phyloP scores from a whole-genome alignment of 176 grass and related monocot species.

The Panicum miliaceum region DNA sequence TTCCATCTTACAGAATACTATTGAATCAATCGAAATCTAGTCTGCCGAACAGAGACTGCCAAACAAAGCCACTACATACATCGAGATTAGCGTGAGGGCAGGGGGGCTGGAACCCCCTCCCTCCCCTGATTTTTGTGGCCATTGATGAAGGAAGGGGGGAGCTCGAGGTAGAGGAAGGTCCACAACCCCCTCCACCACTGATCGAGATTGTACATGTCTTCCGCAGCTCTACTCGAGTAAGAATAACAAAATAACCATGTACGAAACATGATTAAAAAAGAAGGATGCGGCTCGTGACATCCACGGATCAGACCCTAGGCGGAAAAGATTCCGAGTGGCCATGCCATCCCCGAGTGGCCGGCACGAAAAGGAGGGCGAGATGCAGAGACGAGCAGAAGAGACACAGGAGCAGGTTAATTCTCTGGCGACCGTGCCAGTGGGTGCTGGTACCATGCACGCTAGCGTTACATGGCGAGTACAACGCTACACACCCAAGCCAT shows the following conservation, averaged over 20 bases:
- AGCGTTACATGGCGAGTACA: not conserved
- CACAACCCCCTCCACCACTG: too few species aligned
- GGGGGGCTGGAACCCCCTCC: too few species aligned
- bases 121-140: too few species aligned
- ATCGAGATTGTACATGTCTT: not conserved
- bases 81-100: too few species aligned
- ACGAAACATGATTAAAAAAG: not conserved
- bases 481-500: not conserved
- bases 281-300: not conserved
- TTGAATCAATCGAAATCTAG: too few species aligned
- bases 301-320: not conserved
- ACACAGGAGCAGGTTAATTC: slow-evolving; percentile 30
- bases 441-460: not conserved
- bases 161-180: too few species aligned
- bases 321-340: not conserved
- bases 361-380: not conserved
- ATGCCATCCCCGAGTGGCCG: not conserved
- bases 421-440: not conserved
- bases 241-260: too few species aligned
- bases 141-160: too few species aligned
- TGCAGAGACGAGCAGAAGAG: slow-evolving; percentile 21
- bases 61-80: too few species aligned
- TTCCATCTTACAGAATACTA: too few species aligned
- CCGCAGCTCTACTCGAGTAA: too few species aligned
- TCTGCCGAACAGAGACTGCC: too few species aligned